These are phyloP conservation scores for Emmonsia crescens DNA, from an alignment of 2,329 filamentous ascomycete genomes.

Conservation along the genomic window DNA sequence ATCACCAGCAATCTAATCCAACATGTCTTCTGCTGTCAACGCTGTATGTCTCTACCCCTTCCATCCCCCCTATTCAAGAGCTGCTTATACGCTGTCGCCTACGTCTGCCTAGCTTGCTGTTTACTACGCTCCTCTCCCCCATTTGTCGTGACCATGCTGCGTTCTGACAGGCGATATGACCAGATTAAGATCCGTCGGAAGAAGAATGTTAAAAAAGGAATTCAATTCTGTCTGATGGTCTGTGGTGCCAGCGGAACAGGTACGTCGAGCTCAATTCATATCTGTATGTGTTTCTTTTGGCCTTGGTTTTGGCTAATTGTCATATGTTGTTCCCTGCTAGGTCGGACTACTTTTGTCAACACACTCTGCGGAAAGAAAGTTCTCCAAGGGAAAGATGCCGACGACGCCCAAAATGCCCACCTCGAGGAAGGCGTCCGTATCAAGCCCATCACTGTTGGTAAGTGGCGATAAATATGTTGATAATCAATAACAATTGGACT, in stretches of 20 bases:
- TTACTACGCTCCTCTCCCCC: background rate
- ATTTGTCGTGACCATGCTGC: slow-evolving; percentile 4
- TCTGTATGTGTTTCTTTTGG: background rate
- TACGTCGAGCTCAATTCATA: slow-evolving; percentile 37
- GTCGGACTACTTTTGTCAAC: slow-evolving; percentile 98
- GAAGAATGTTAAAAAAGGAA: slow-evolving; percentile 99
- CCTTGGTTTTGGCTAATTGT: slow-evolving; percentile 12
- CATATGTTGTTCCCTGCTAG: slow-evolving; percentile 35
- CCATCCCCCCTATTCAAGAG: background rate
- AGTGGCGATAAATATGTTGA: slow-evolving; percentile 27
- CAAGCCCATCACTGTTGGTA: slow-evolving; percentile 95
- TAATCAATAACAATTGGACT: slow-evolving; percentile 8
- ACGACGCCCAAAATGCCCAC: slow-evolving; percentile 80
- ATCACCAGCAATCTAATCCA: background rate
- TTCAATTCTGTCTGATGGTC: slow-evolving; percentile 99
- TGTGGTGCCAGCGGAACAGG: slow-evolving; percentile 97
- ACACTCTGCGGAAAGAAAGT: slow-evolving; percentile 95
- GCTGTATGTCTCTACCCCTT: slow-evolving; percentile 33
- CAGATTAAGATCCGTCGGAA: slow-evolving; percentile 97
- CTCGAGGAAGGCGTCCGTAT: slow-evolving; percentile 96
- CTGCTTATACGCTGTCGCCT: background rate
- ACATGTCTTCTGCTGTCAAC: slow-evolving; percentile 26
- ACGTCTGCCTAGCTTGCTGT: background rate
- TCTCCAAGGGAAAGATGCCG: slow-evolving; percentile 79
- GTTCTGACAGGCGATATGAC: slow-evolving; percentile 8